phyloP scores from a whole-genome alignment of 2,329 filamentous ascomycete genomes.

The Fusarium sulawesiense region DNA sequence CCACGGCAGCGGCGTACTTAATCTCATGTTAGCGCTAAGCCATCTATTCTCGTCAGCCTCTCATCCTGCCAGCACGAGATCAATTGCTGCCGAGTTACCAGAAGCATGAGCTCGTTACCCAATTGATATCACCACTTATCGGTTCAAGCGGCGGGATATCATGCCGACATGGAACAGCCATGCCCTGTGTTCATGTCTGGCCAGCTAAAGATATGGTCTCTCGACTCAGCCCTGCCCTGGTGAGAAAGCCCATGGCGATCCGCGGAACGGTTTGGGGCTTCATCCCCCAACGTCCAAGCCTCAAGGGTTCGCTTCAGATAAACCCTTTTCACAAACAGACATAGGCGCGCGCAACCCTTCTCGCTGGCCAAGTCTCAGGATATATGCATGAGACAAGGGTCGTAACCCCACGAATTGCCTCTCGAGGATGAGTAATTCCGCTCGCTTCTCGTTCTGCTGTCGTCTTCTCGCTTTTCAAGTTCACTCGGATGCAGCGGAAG shows the following conservation, averaged over 20 bases:
- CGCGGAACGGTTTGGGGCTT: constrained; percentile 27
- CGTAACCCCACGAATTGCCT: constrained; percentile 27
- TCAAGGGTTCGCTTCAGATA: constrained; percentile 32
- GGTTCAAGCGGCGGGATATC: constrained; percentile 2
- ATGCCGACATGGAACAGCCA: constrained; percentile 14
- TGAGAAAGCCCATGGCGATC: constrained; percentile 4
- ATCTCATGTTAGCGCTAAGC: constrained; percentile 7
- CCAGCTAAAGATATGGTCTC: constrained; percentile 2
- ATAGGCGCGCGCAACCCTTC: constrained; percentile 31
- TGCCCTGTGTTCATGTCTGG: constrained; percentile 13
- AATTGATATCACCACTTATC: constrained; percentile 11
- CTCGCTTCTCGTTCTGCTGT: constrained; percentile 11
- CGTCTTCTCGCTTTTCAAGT: constrained; percentile 1
- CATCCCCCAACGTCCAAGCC: constrained; percentile 2
- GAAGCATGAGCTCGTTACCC: constrained; percentile 1
- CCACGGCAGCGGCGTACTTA: constrained; percentile 28
- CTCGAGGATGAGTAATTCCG: constrained; percentile 4
- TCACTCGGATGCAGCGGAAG: constrained; percentile 40
- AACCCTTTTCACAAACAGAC: constrained; percentile 4
- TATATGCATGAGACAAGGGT: constrained; percentile 16
- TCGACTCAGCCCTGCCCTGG: constrained; percentile 31
- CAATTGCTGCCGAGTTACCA: constrained; percentile 10
- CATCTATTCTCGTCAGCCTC: constrained; percentile 13
- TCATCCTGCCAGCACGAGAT: constrained; percentile 8
- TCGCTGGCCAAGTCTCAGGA: constrained; percentile 22